These are phyloP conservation scores for Sporodiniella umbellata DNA, from an alignment of 371 early-diverging fungal genomes.

Conservation along the genomic window DNA sequence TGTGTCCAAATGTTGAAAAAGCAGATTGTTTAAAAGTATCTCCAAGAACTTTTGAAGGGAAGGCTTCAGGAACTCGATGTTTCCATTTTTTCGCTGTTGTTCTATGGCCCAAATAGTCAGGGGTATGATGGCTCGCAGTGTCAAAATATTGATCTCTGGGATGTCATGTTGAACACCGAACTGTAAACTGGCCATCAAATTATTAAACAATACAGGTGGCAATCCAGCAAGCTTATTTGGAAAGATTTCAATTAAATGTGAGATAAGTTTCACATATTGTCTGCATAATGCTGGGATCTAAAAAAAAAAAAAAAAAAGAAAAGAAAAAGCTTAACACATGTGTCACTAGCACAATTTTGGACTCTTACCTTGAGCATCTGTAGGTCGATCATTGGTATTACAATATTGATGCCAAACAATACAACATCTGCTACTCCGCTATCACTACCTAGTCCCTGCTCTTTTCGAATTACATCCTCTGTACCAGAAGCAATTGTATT, in stretches of 20 bases:
- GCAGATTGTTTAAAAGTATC: slow-evolving; percentile 47
- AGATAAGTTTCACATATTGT: slow-evolving; percentile 65
- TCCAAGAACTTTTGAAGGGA: slow-evolving; percentile 54
- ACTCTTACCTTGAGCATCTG: slow-evolving; percentile 74
- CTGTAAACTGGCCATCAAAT: slow-evolving; percentile 63
- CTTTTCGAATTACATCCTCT: slow-evolving; percentile 47
- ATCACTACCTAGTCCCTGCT: neutral
- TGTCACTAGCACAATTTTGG: too few relatives aligned
- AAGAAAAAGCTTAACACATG: too few relatives aligned
- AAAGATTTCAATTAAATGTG: slow-evolving; percentile 63
- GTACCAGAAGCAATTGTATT: slow-evolving; percentile 59
- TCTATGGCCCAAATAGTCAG: slow-evolving; percentile 53
- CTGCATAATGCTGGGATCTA: slow-evolving; percentile 70
- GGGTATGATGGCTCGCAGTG: slow-evolving; percentile 62
- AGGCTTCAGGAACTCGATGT: slow-evolving; percentile 35
- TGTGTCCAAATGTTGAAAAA: slow-evolving; percentile 62
- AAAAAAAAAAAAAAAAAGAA: too few relatives aligned
- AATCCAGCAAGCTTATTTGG: slow-evolving; percentile 61
- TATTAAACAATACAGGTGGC: slow-evolving; percentile 52
- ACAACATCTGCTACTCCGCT: slow-evolving; percentile 60
- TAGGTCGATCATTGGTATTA: slow-evolving; percentile 69
- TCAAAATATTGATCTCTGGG: slow-evolving; percentile 55
- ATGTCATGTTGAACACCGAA: slow-evolving; percentile 64
- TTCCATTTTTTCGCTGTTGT: slow-evolving; percentile 21
- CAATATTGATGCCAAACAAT: slow-evolving; percentile 62